Evolutionary conservation across 176 grass and related monocot species (phyloP).

Genomic region (Carex littledalei): DNA sequence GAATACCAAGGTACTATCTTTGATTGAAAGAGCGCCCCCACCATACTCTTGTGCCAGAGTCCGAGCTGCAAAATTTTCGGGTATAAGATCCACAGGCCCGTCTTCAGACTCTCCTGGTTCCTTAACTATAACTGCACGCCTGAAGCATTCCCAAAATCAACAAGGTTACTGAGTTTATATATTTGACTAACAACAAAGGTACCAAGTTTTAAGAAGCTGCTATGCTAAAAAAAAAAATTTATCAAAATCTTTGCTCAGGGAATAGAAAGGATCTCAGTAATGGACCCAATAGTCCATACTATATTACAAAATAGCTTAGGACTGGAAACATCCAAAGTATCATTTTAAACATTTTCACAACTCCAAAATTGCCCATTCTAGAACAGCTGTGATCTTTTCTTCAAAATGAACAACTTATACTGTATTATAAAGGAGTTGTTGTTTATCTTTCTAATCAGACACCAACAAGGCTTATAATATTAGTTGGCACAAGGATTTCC

Average conservation of each 20-base stretch:
- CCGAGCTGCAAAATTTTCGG: constrained; percentile 63
- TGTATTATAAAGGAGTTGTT: neutral
- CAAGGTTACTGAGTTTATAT: neutral
- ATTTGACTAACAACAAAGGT: neutral
- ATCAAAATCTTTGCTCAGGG: neutral
- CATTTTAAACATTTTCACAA: neutral
- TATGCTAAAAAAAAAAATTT: neutral
- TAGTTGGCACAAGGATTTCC: neutral
- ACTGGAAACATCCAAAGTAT: neutral
- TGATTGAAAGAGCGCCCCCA: constrained; percentile 65
- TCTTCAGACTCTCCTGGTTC: constrained; percentile 45
- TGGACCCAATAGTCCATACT: neutral
- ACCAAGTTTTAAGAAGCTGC: neutral
- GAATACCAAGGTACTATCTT: constrained; percentile 62
- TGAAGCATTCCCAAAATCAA: constrained; percentile 21
- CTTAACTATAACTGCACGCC: constrained; percentile 89
- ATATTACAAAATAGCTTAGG: neutral
- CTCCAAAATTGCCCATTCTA: neutral
- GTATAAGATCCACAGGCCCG: constrained; percentile 61
- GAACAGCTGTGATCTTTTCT: neutral
- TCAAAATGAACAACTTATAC: neutral
- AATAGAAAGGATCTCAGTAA: neutral
- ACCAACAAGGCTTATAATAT: neutral
- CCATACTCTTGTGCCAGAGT: constrained; percentile 90
- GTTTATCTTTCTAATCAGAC: neutral